These are phyloP conservation scores for Vachellia pachyceras DNA, from an alignment of 306 rosid genomes.

Conservation along the genomic window DNA sequence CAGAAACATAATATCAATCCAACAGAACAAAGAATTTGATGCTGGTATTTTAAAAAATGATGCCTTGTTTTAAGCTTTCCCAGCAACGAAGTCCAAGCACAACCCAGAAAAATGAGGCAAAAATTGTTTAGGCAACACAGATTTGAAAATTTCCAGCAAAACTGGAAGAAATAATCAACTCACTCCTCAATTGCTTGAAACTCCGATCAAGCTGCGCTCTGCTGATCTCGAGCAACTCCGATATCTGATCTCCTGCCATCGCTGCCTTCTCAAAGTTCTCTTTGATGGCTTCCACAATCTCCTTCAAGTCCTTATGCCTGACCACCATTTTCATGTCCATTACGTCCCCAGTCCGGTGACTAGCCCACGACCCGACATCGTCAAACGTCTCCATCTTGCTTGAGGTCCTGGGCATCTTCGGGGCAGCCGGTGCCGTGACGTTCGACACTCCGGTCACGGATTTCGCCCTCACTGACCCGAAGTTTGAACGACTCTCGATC, in stretches of 20 bases:
- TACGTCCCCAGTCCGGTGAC: constrained; percentile 51
- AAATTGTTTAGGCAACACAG: background rate
- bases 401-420: constrained; percentile 30
- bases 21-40: background rate
- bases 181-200: constrained; percentile 85
- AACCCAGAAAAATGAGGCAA: background rate
- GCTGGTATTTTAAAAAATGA: constrained; percentile 2
- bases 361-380: constrained; percentile 46
- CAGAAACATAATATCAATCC: constrained; percentile 13
- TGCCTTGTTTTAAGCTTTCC: background rate
- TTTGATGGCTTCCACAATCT: constrained; percentile 81
- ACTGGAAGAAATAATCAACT: constrained; percentile 12
- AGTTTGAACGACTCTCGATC: constrained; percentile 71
- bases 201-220: constrained; percentile 90
- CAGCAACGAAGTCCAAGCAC: background rate
- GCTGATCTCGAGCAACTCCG: constrained; percentile 84
- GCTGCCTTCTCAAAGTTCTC: constrained; percentile 89
- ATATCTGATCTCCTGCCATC: constrained; percentile 75
- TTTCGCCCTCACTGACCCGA: constrained; percentile 56
- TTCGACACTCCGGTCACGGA: constrained; percentile 36
- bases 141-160: constrained; percentile 11
- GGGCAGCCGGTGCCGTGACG: constrained; percentile 8
- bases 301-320: constrained; percentile 88
- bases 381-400: constrained; percentile 48
- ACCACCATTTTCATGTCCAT: constrained; percentile 89